Conservation (phyloP, 176 grass and related monocot species). For the Ampelocalamus luodianensis region DNA sequence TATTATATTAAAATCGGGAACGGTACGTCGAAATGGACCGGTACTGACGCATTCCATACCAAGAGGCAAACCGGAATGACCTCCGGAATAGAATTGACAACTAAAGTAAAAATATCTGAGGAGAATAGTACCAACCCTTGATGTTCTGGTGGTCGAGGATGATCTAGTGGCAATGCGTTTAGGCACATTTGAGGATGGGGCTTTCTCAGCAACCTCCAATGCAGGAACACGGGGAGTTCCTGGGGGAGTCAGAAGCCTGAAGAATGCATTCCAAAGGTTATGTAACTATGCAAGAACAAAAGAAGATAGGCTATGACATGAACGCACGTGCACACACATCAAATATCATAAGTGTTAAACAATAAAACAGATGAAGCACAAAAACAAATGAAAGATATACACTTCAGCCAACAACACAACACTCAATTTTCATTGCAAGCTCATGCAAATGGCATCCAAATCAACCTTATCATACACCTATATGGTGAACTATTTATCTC, state of each 20-base stretch:
- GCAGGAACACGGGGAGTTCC: constrained; percentile 69
- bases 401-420: not conserved
- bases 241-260: constrained; percentile 95
- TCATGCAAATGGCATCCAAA: constrained; percentile 8
- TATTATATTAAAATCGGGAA: too few relatives aligned
- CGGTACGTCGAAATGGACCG: too few relatives aligned
- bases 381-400: constrained; percentile 5
- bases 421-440: not conserved
- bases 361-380: not conserved
- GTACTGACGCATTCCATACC: too few relatives aligned
- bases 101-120: not conserved
- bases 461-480: not conserved
- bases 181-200: constrained; percentile 51
- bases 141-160: constrained; percentile 77
- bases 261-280: constrained; percentile 37
- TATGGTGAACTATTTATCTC: not conserved
- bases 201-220: constrained; percentile 58
- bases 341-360: constrained; percentile 16
- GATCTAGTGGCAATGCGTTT: constrained; percentile 64
- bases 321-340: not conserved
- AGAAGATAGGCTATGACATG: not conserved
- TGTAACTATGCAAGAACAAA: constrained; percentile 30
- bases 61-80: too few relatives aligned
- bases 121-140: constrained; percentile 62
- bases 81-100: too few relatives aligned